Conservation (phyloP, 257 asterid species). For the Solanum ossicruentum region DNA sequence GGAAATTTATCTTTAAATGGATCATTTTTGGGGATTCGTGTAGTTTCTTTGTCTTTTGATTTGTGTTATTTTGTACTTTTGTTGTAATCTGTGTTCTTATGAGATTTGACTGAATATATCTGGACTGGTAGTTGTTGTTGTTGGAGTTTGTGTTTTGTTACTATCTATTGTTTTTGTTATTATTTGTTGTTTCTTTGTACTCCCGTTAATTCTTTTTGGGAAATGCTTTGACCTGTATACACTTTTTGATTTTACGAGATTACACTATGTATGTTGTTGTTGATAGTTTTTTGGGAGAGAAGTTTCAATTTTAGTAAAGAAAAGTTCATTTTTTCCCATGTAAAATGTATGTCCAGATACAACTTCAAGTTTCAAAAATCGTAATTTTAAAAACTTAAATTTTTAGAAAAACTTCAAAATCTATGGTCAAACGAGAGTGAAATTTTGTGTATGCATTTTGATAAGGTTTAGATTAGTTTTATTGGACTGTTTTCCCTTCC, state of each 20-base stretch:
- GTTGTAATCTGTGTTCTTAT: not conserved
- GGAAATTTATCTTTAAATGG: not conserved
- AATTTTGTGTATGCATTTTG: not conserved
- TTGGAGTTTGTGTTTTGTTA: not conserved
- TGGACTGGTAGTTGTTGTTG: too few species aligned
- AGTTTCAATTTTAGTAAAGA: not conserved
- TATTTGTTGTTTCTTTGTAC: not conserved
- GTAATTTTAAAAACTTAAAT: not conserved
- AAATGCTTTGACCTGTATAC: too few species aligned
- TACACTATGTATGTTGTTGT: not conserved
- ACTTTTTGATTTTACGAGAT: not conserved
- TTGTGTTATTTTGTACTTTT: not conserved
- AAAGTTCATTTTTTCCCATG: not conserved
- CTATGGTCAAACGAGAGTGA: not conserved
- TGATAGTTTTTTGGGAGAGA: not conserved
- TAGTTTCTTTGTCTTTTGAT: not conserved
- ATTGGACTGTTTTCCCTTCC: not conserved
- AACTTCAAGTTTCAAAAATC: not conserved
- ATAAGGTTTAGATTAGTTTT: not conserved
- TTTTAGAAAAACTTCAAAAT: not conserved
- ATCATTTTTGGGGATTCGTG: not conserved
- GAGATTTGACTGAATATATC: too few species aligned
- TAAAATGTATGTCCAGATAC: not conserved
- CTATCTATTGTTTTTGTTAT: not conserved
- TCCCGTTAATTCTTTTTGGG: too few species aligned